A percentile compares a stretch with the other conserved stretches of the same genome.
phyloP scores from a whole-genome alignment of 768 basidiomycete genomes.

The Pisolithus sp. region DNA sequence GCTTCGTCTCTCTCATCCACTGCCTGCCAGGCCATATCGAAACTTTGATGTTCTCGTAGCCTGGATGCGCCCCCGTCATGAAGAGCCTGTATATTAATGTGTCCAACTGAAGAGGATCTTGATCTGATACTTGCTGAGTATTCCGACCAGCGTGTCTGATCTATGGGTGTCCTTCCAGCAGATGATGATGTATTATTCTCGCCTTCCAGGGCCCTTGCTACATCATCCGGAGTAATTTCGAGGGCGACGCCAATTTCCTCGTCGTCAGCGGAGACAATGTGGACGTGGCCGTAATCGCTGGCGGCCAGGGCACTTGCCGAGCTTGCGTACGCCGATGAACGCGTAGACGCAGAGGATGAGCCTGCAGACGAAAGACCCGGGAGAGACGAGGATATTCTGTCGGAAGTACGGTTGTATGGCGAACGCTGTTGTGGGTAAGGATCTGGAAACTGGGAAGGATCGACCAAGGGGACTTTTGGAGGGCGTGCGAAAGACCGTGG shows the following conservation, averaged over 20 bases:
- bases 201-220: constrained; percentile 53
- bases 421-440: constrained; percentile 60
- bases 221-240: constrained; percentile 61
- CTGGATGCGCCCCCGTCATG: constrained; percentile 39
- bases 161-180: constrained; percentile 46
- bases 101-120: constrained; percentile 61
- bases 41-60: constrained; percentile 62
- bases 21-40: constrained; percentile 69
- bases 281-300: constrained; percentile 59
- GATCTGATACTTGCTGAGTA: constrained; percentile 61
- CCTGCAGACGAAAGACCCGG: constrained; percentile 65
- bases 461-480: constrained; percentile 42
- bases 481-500: constrained; percentile 36
- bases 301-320: constrained; percentile 57
- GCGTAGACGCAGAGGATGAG: constrained; percentile 64
- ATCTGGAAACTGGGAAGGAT: constrained; percentile 66
- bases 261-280: constrained; percentile 54
- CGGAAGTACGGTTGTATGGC: constrained; percentile 35
- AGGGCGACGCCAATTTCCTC: constrained; percentile 47
- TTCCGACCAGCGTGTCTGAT: constrained; percentile 71
- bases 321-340: constrained; percentile 74
- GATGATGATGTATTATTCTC: constrained; percentile 42
- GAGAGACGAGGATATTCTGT: constrained; percentile 31
- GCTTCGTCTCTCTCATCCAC: constrained; percentile 68
- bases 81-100: constrained; percentile 34